Conservation (phyloP, 495 filamentous ascomycete species). For the Sordaria brevicollis region DNA sequence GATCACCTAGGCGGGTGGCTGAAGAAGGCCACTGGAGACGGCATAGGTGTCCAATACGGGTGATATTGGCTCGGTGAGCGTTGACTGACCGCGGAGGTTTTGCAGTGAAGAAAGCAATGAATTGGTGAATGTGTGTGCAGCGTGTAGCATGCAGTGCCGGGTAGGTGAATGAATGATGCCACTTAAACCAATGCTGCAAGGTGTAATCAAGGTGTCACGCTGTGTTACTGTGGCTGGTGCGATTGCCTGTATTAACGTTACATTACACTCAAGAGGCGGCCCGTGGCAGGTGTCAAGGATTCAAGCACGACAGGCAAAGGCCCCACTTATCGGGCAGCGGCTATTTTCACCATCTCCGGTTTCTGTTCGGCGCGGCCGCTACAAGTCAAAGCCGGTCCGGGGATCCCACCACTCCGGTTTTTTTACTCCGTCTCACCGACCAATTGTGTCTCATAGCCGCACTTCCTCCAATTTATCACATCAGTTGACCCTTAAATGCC, state of each 20-base stretch:
- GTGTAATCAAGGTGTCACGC: background rate
- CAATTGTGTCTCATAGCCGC: background rate
- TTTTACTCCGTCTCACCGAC: background rate
- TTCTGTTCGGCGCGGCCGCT: background rate
- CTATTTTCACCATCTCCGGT: background rate
- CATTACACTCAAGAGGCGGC: background rate
- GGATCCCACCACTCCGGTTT: background rate
- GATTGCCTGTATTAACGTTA: background rate
- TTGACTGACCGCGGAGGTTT: background rate
- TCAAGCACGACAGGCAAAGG: background rate
- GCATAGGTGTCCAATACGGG: background rate
- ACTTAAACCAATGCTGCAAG: background rate
- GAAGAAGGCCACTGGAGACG: background rate
- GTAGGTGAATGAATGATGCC: background rate
- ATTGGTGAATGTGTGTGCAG: background rate
- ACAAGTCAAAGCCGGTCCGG: background rate
- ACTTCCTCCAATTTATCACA: background rate
- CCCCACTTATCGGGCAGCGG: background rate
- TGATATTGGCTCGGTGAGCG: background rate
- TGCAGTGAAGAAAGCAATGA: background rate
- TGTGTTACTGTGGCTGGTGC: background rate
- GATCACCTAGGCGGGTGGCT: background rate
- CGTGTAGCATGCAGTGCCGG: background rate
- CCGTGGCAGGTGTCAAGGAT: background rate
- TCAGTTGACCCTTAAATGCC: background rate